Conservation (phyloP, 371 early-diverging fungal species). For the Zopfochytrium polystomum region DNA sequence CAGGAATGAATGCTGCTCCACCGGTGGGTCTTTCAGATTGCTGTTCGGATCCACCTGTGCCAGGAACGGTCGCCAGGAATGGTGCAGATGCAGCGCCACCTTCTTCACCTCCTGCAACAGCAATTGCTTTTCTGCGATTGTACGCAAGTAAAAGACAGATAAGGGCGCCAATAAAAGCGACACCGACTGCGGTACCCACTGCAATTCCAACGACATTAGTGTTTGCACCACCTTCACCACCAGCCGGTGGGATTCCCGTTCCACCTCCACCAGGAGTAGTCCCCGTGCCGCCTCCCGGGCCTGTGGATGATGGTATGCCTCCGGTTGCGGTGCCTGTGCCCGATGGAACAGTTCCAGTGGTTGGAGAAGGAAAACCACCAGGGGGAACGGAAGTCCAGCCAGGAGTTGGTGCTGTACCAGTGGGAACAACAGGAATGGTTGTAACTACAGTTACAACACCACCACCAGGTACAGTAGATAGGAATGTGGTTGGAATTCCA, state of each 20-base stretch:
- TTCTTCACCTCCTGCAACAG: background rate
- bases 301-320: too few relatives aligned
- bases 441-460: too few relatives aligned
- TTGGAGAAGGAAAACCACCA: background rate
- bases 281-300: too few relatives aligned
- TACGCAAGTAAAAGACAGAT: background rate
- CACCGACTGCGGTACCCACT: background rate
- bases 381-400: background rate
- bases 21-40: too few relatives aligned
- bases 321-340: background rate
- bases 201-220: background rate
- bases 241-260: background rate
- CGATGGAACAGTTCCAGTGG: background rate
- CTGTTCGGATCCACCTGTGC: too few relatives aligned
- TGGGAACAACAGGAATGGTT: too few relatives aligned
- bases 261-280: background rate
- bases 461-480: too few relatives aligned
- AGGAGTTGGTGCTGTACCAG: background rate
- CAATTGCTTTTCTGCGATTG: background rate
- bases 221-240: background rate
- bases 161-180: background rate
- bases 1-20: too few relatives aligned
- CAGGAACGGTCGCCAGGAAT: background rate
- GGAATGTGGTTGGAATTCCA: too few relatives aligned
- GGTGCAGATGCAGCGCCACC: background rate